A percentile compares a stretch with the other conserved stretches of the same genome.
phyloP scores from a whole-genome alignment of 2,329 filamentous ascomycete genomes.

The Diplodia mutila region DNA sequence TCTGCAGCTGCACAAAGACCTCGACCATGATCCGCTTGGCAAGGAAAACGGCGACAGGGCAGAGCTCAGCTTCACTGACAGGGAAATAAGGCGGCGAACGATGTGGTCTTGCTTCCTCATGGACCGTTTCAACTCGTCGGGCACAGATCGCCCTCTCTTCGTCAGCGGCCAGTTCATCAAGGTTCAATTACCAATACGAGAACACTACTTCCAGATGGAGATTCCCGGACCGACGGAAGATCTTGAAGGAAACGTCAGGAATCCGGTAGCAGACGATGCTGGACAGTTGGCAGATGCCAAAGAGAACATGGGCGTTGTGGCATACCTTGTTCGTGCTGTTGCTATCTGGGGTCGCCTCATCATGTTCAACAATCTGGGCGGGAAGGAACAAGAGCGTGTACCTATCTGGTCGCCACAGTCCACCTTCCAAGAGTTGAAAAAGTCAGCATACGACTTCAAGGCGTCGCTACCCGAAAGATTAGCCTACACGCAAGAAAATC shows the following conservation, averaged over 20 bases:
- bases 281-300: conserved; percentile 67
- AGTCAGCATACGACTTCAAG: conserved; percentile 72
- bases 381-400: conserved; percentile 74
- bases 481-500: conserved; percentile 78
- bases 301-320: conserved; percentile 91
- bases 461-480: conserved; percentile 70
- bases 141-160: conserved; percentile 88
- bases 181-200: conserved; percentile 88
- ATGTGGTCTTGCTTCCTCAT: conserved; percentile 99
- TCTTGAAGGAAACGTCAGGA: conserved; percentile 70
- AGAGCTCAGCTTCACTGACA: conserved; percentile 84
- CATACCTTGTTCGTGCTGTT: conserved; percentile 84
- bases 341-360: conserved; percentile 89
- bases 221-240: conserved; percentile 87
- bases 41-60: conserved; percentile 59
- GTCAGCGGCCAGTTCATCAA: conserved; percentile 87
- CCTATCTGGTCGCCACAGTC: conserved; percentile 86
- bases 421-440: conserved; percentile 70
- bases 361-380: conserved; percentile 87
- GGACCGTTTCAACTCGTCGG: conserved; percentile 97
- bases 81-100: conserved; percentile 86
- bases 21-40: conserved; percentile 78
- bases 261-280: conserved; percentile 64
- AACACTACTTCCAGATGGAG: conserved; percentile 87
- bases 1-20: conserved; percentile 87